phyloP scores from a whole-genome alignment of 805 yeast genomes.

The Candida lessepsii region DNA sequence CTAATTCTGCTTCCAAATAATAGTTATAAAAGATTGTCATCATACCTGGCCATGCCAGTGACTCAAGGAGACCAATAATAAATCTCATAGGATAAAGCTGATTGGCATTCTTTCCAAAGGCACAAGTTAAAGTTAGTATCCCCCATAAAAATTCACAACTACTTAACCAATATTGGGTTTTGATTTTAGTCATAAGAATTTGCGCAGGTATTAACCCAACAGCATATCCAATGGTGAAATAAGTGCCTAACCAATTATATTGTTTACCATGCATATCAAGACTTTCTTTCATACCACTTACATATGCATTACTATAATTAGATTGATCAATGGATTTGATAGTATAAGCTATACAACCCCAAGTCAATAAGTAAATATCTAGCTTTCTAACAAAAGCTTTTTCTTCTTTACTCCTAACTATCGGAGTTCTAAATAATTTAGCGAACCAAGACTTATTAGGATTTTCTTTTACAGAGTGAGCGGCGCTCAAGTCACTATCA shows the following conservation, averaged over 20 bases:
- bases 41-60: conserved; percentile 20
- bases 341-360: conserved; percentile 11
- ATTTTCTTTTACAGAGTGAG: background rate
- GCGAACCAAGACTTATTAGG: background rate
- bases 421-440: conserved; percentile 4
- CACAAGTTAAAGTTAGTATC: conserved; percentile 31
- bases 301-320: conserved; percentile 60
- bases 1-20: conserved; percentile 22
- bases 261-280: conserved; percentile 50
- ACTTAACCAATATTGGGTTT: conserved; percentile 33
- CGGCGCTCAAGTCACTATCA: background rate
- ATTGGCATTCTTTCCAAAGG: conserved; percentile 34
- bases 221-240: conserved; percentile 51
- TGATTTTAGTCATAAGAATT: conserved; percentile 20
- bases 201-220: conserved; percentile 34
- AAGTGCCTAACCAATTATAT: conserved; percentile 47
- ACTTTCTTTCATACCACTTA: conserved; percentile 58
- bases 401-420: background rate
- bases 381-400: background rate
- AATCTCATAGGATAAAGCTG: conserved; percentile 63
- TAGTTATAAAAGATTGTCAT: conserved; percentile 20
- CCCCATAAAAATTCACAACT: conserved; percentile 36
- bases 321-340: conserved; percentile 29
- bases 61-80: conserved; percentile 34
- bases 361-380: conserved; percentile 6